These are phyloP conservation scores for Eragrostis tef DNA, from an alignment of 202 grass and related monocot genomes.

Conservation along the genomic window DNA sequence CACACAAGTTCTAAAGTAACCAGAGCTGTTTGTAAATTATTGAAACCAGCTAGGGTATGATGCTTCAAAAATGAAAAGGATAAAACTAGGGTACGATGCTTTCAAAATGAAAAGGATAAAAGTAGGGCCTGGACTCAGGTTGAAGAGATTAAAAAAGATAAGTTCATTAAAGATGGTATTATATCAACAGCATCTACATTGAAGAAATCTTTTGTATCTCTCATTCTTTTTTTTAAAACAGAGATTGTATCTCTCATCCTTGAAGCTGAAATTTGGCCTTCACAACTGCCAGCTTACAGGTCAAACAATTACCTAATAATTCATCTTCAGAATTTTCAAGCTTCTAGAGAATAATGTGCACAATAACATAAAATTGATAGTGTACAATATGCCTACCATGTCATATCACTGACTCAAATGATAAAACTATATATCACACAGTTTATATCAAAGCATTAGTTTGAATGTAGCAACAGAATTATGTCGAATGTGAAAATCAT, in stretches of 20 bases:
- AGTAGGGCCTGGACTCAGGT: neutral
- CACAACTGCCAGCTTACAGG: neutral
- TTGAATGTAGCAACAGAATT: neutral
- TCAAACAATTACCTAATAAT: neutral
- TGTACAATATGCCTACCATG: neutral
- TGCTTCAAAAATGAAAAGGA: neutral
- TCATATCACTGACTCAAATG: neutral
- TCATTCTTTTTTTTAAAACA: neutral
- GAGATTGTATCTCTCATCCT: neutral
- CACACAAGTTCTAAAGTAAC: neutral
- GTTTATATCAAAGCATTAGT: too few species aligned
- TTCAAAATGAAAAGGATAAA: neutral
- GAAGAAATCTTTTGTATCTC: neutral
- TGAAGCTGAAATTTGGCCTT: neutral
- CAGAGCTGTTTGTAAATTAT: neutral
- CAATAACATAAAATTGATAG: neutral
- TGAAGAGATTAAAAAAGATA: neutral
- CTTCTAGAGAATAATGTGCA: neutral
- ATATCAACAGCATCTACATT: neutral
- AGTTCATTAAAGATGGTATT: neutral
- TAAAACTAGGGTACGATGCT: neutral
- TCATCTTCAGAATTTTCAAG: neutral
- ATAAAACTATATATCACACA: neutral
- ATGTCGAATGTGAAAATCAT: neutral
- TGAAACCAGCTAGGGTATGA: neutral